Conservation (phyloP, 768 basidiomycete species). For the Macrolepiota dolichaula region DNA sequence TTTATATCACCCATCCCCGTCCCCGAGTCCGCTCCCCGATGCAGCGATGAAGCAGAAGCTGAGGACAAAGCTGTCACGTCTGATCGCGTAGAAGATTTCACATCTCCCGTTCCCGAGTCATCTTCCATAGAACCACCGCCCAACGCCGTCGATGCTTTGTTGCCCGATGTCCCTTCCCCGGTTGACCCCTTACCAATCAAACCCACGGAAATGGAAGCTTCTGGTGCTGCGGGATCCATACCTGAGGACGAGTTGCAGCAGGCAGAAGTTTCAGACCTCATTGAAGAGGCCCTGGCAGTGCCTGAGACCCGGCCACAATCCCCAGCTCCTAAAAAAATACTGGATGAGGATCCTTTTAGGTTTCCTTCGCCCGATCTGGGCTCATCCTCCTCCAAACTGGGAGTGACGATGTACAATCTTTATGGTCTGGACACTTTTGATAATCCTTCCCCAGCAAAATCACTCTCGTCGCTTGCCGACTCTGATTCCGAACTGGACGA, state of each 20-base stretch:
- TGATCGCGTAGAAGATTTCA: too few relatives aligned
- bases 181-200: not conserved
- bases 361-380: not conserved
- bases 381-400: not conserved
- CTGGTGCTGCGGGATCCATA: not conserved
- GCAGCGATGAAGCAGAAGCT: not conserved
- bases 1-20: not conserved
- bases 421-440: slow-evolving; percentile 13
- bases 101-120: not conserved
- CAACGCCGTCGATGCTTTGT: not conserved
- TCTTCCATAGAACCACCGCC: not conserved
- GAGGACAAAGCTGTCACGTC: not conserved
- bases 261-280: not conserved
- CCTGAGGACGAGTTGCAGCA: not conserved
- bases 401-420: slow-evolving; percentile 8
- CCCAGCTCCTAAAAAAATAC: slow-evolving; percentile 21
- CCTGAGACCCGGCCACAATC: slow-evolving; percentile 17
- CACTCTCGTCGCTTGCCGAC: slow-evolving; percentile 27
- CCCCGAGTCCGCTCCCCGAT: not conserved
- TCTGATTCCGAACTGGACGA: slow-evolving; percentile 22
- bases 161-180: not conserved
- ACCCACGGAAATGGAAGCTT: not conserved
- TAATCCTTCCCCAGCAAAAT: slow-evolving; percentile 25
- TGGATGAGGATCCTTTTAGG: slow-evolving; percentile 30
- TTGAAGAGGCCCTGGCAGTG: not conserved